phyloP scores from a whole-genome alignment of 1,284 basidiomycete species.

The Agaricales sp. region DNA sequence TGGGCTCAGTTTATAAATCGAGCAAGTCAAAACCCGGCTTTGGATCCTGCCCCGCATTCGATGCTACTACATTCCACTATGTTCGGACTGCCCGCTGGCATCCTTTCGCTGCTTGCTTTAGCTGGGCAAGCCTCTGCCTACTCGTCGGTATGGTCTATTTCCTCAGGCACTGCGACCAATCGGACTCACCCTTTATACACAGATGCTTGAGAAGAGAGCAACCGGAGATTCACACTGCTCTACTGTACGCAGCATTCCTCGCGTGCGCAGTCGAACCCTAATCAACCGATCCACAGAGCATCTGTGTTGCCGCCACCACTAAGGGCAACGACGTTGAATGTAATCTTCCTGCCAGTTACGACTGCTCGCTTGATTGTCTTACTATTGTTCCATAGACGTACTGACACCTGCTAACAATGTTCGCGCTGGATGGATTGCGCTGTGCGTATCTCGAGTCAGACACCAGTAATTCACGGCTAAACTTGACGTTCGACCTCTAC shows the following conservation, averaged over 20 bases:
- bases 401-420: slow-evolving; percentile 25
- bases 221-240: slow-evolving; percentile 17
- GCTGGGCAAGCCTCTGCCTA: too few relatives aligned
- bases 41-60: too few relatives aligned
- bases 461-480: neutral
- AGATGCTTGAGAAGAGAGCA: too few relatives aligned
- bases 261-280: neutral
- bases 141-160: too few relatives aligned
- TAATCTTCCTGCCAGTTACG: slow-evolving; percentile 14
- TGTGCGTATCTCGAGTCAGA: slow-evolving; percentile 22
- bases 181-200: too few relatives aligned
- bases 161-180: too few relatives aligned
- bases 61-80: too few relatives aligned
- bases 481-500: too few relatives aligned
- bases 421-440: slow-evolving; percentile 45
- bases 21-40: too few relatives aligned
- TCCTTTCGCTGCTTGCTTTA: too few relatives aligned
- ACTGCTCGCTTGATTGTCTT: neutral
- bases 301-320: slow-evolving; percentile 26
- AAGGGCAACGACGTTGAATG: slow-evolving; percentile 34
- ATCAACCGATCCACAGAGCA: slow-evolving; percentile 5
- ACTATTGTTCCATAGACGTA: slow-evolving; percentile 21
- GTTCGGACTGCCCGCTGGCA: too few relatives aligned
- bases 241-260: slow-evolving; percentile 11
- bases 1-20: too few relatives aligned